Percentiles rank a stretch among this genome's conserved stretches.
phyloP scores from a whole-genome alignment of 306 rosid species.

The Spatholobus suberectus region DNA sequence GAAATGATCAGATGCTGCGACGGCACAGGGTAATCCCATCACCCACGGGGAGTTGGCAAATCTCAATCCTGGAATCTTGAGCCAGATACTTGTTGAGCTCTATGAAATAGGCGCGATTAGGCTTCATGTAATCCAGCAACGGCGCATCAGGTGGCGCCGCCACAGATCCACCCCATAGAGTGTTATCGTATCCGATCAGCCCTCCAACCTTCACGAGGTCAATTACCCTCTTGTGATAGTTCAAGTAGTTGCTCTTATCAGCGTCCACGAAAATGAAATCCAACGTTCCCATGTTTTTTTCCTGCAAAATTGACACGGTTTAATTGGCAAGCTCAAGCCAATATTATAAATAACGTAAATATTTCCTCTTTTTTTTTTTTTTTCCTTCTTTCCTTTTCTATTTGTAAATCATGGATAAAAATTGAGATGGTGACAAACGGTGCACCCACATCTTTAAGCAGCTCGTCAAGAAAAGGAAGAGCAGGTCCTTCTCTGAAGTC shows the following conservation, averaged over 20 bases:
- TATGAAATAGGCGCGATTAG: constrained; percentile 54
- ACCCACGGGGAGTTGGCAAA: constrained; percentile 78
- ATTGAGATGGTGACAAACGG: not conserved
- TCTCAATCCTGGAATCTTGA: constrained; percentile 79
- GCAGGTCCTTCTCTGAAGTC: constrained; percentile 94
- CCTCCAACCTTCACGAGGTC: constrained; percentile 87
- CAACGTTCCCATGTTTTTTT: constrained; percentile 59
- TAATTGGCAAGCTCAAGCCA: not conserved
- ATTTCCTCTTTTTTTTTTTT: not conserved
- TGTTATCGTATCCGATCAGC: constrained; percentile 84
- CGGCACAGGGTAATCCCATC: constrained; percentile 92
- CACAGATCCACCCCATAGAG: constrained; percentile 88
- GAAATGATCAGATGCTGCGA: constrained; percentile 50
- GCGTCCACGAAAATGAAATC: constrained; percentile 91
- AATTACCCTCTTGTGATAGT: constrained; percentile 79
- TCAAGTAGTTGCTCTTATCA: constrained; percentile 85
- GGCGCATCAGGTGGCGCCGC: constrained; percentile 81
- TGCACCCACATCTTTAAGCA: constrained; percentile 64
- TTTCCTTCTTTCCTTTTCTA: not conserved
- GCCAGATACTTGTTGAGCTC: constrained; percentile 84
- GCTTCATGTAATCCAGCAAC: constrained; percentile 51
- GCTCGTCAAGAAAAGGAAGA: constrained; percentile 71
- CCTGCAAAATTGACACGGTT: constrained; percentile 44
- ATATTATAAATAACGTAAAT: not conserved
- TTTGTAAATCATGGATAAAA: not conserved